Conservation (phyloP, 1,139 yeast species). For the Diutina siamensis region DNA sequence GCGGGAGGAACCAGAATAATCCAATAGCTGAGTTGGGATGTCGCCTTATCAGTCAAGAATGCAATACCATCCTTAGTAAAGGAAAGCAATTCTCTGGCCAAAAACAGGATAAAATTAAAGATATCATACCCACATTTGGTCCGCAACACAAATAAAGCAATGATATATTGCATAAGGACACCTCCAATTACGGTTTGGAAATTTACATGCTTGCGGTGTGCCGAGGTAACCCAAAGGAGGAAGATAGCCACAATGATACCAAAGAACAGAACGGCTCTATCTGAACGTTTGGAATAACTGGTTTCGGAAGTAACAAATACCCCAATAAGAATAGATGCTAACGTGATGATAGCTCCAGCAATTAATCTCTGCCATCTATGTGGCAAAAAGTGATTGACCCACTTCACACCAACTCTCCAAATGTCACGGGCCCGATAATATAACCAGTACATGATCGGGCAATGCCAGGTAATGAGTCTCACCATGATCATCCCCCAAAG, state of each 20-base stretch:
- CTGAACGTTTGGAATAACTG: not conserved
- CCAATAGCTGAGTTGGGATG: not conserved
- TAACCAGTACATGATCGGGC: constrained; percentile 26
- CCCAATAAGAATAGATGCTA: not conserved
- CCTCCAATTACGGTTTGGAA: not conserved
- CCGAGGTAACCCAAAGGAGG: not conserved
- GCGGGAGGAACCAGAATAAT: not conserved
- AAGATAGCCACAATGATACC: not conserved
- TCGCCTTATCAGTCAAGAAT: not conserved
- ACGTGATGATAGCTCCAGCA: not conserved
- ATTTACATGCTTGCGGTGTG: not conserved
- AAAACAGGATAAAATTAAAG: not conserved
- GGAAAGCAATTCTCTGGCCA: not conserved
- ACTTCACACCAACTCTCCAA: not conserved
- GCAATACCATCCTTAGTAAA: not conserved
- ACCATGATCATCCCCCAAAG: constrained; percentile 44
- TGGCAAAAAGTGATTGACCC: not conserved
- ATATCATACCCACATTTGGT: not conserved
- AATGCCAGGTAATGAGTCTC: constrained; percentile 45
- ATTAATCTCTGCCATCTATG: not conserved
- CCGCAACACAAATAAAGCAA: not conserved
- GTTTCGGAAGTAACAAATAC: not conserved
- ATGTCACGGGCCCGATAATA: constrained; percentile 14
- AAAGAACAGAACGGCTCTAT: not conserved
- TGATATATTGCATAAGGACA: not conserved